These are phyloP conservation scores for Camellia granthamiana DNA, from an alignment of 148 eudicot genomes.

Conservation along the genomic window DNA sequence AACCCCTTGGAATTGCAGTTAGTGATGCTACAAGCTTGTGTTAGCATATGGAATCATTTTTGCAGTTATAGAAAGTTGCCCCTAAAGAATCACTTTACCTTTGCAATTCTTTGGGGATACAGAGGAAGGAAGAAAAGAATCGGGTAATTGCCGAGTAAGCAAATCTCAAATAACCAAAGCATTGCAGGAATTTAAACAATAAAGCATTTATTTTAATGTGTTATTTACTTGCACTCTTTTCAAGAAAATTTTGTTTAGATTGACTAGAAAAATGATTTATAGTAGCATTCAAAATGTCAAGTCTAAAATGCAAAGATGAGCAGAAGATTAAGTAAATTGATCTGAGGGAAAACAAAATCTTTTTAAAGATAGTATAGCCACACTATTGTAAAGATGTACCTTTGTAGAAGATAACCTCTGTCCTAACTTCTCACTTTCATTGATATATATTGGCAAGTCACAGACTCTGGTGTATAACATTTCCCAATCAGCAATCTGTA, in stretches of 20 bases:
- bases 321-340: not conserved
- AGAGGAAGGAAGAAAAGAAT: not conserved
- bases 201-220: not conserved
- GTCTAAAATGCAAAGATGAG: not conserved
- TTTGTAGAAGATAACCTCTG: slow-evolving; percentile 53
- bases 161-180: not conserved
- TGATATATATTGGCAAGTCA: slow-evolving; percentile 51
- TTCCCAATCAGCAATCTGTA: slow-evolving; percentile 71
- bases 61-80: not conserved
- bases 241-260: slow-evolving; percentile 7
- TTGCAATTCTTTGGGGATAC: not conserved
- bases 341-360: not conserved
- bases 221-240: not conserved
- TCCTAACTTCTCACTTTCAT: slow-evolving; percentile 57
- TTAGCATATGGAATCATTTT: not conserved
- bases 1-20: not conserved
- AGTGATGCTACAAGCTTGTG: not conserved
- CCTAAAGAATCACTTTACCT: not conserved
- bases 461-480: slow-evolving; percentile 36
- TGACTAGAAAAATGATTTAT: not conserved
- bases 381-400: slow-evolving; percentile 31
- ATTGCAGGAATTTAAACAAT: not conserved
- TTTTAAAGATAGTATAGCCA: not conserved
- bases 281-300: not conserved
- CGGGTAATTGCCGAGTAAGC: not conserved